Conservation (phyloP, 805 yeast genomes). For the Nematodospora valgi region DNA sequence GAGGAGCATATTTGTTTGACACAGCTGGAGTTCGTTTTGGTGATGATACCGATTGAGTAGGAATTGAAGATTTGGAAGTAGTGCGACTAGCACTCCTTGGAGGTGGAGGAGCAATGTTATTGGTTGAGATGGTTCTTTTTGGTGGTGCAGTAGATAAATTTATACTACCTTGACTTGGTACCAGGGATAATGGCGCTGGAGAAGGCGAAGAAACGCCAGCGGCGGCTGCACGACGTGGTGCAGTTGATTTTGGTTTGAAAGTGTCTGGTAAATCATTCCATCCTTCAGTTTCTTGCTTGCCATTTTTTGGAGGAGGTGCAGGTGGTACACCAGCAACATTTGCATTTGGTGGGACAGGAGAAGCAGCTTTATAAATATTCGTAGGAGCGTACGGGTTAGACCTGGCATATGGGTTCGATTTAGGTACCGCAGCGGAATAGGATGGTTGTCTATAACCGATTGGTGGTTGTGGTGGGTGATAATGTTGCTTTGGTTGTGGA, state of each 20-base stretch:
- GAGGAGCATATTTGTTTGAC: conserved; percentile 32
- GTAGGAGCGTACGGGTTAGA: conserved; percentile 21
- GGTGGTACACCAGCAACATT: conserved; percentile 14
- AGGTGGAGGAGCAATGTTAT: conserved; percentile 19
- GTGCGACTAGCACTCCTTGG: conserved; percentile 25
- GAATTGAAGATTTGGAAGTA: conserved; percentile 19
- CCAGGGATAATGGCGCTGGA: conserved; percentile 13
- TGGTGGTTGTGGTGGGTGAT: conserved; percentile 14
- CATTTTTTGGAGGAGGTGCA: conserved; percentile 21
- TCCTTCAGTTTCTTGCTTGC: conserved; percentile 54
- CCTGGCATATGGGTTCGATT: conserved; percentile 33
- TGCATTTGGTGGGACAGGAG: conserved; percentile 13
- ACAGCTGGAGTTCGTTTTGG: conserved; percentile 21
- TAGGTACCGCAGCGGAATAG: conserved; percentile 14
- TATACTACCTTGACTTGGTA: conserved; percentile 18
- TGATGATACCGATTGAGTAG: conserved; percentile 9
- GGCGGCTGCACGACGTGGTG: conserved; percentile 47
- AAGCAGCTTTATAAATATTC: conserved; percentile 20
- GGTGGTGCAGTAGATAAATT: conserved; percentile 5
- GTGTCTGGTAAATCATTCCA: conserved; percentile 69
- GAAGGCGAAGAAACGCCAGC: conserved; percentile 26
- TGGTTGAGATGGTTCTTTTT: conserved; percentile 8
- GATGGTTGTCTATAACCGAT: conserved; percentile 6
- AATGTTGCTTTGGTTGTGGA: conserved; percentile 5
- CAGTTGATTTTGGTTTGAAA: conserved; percentile 37